Conservation (phyloP, 768 basidiomycete species). For the Tremella yokohamensis region DNA sequence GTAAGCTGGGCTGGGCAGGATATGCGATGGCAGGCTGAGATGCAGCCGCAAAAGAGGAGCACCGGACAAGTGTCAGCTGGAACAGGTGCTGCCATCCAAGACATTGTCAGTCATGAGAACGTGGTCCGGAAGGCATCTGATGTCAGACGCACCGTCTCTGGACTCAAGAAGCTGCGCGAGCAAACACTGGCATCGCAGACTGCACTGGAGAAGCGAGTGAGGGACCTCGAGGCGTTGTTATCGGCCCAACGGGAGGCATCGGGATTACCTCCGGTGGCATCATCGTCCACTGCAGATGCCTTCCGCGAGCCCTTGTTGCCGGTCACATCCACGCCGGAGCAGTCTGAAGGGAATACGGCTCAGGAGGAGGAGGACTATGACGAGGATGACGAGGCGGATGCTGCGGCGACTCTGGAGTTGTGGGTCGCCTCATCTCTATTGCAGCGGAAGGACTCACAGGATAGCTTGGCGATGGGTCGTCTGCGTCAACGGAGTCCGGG, state of each 20-base stretch:
- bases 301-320: not conserved
- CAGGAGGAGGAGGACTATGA: not conserved
- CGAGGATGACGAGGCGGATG: conserved; percentile 7
- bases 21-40: too few species aligned
- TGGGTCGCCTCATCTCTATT: not conserved
- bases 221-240: not conserved
- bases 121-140: not conserved
- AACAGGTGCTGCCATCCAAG: conserved; percentile 4
- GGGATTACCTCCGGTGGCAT: not conserved
- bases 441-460: too few species aligned
- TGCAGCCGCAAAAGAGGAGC: not conserved
- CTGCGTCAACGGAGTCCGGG: conserved; percentile 9
- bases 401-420: conserved; percentile 6
- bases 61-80: conserved; percentile 1
- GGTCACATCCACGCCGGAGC: not conserved
- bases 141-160: not conserved
- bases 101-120: not conserved
- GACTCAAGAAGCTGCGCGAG: not conserved
- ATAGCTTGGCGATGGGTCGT: conserved; percentile 16
- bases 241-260: not conserved
- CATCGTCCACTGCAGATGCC: not conserved
- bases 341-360: not conserved
- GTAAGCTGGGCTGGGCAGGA: too few species aligned
- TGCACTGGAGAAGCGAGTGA: not conserved
- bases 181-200: not conserved